Evolutionary conservation across 2,329 filamentous ascomycete species (phyloP).

Genomic region (Didymellaceae sp.): DNA sequence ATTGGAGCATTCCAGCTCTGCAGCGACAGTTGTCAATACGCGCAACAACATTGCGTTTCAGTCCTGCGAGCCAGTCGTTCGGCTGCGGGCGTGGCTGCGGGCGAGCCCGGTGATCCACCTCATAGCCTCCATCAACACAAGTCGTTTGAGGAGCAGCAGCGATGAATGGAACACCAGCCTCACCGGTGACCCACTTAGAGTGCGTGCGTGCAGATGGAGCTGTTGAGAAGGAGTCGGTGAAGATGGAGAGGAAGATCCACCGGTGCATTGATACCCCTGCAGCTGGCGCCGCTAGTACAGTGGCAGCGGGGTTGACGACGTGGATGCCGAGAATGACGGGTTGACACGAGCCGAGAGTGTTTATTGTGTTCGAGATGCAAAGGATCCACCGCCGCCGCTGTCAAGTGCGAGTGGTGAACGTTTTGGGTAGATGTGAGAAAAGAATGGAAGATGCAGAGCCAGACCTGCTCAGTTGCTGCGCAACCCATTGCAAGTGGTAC

Average conservation of each 20-base stretch:
- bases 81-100: slow-evolving; percentile 9
- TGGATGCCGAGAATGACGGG: slow-evolving; percentile 3
- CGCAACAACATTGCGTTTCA: slow-evolving; percentile 4
- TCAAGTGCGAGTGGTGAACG: slow-evolving; percentile 4
- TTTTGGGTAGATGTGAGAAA: no score
- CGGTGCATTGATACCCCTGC: slow-evolving; percentile 18
- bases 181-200: slow-evolving; percentile 27
- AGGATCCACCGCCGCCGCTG: slow-evolving; percentile 14
- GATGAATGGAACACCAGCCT: slow-evolving; percentile 30
- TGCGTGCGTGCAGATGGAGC: slow-evolving; percentile 28
- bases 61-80: background rate
- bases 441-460: no score
- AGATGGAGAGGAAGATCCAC: slow-evolving; percentile 17
- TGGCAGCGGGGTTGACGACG: slow-evolving; percentile 7
- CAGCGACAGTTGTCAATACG: slow-evolving; percentile 1
- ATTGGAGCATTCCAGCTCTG: background rate
- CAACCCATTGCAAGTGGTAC: no score
- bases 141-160: slow-evolving; percentile 5
- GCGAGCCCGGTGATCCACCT: slow-evolving; percentile 6
- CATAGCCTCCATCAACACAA: background rate
- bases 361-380: slow-evolving; percentile 3
- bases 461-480: no score
- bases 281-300: slow-evolving; percentile 5
- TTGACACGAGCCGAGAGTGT: slow-evolving; percentile 8
- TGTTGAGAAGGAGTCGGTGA: slow-evolving; percentile 35